These are phyloP conservation scores for Scheffersomyces insectosa DNA, from an alignment of 1,139 yeast genomes.

Conservation along the genomic window DNA sequence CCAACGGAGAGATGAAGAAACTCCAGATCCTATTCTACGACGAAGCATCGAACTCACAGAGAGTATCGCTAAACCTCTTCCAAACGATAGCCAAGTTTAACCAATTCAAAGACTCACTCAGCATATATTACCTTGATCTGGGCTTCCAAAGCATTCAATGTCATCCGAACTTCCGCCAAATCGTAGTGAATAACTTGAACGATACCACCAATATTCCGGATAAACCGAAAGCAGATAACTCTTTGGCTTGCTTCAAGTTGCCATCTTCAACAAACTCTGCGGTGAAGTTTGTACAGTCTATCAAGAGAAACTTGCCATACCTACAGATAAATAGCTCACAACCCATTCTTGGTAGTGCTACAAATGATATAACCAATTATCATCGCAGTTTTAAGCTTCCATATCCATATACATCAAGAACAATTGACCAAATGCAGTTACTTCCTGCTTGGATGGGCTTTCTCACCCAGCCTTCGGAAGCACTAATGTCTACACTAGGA, in stretches of 20 bases:
- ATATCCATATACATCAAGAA: constrained; percentile 17
- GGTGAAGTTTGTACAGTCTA: constrained; percentile 21
- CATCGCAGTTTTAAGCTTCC: constrained; percentile 40
- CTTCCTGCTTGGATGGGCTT: constrained; percentile 53
- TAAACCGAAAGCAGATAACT: too few relatives aligned
- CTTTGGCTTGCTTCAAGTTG: constrained; percentile 16
- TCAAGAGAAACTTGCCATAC: constrained; percentile 18
- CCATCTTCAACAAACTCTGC: constrained; percentile 23
- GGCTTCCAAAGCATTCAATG: constrained; percentile 28
- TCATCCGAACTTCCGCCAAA: constrained; percentile 4
- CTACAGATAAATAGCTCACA: too few relatives aligned
- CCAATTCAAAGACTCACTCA: constrained; percentile 22
- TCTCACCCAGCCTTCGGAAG: constrained; percentile 24
- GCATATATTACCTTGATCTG: constrained; percentile 33
- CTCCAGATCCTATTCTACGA: constrained; percentile 55
- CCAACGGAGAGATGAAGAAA: constrained; percentile 1
- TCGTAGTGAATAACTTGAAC: constrained; percentile 2
- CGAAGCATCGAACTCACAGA: constrained; percentile 22
- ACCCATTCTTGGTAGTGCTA: constrained; percentile 1
- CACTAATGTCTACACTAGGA: constrained; percentile 34
- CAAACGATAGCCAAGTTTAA: constrained; percentile 46
- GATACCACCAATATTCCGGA: constrained; percentile 11
- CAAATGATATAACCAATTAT: constrained; percentile 20
- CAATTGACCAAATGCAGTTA: constrained; percentile 14
- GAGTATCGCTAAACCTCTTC: constrained; percentile 37